Percentiles rank a stretch among this genome's conserved stretches.
Conservation (phyloP, 108 stramenopile species). For the Schizochytrium sp. region DNA sequence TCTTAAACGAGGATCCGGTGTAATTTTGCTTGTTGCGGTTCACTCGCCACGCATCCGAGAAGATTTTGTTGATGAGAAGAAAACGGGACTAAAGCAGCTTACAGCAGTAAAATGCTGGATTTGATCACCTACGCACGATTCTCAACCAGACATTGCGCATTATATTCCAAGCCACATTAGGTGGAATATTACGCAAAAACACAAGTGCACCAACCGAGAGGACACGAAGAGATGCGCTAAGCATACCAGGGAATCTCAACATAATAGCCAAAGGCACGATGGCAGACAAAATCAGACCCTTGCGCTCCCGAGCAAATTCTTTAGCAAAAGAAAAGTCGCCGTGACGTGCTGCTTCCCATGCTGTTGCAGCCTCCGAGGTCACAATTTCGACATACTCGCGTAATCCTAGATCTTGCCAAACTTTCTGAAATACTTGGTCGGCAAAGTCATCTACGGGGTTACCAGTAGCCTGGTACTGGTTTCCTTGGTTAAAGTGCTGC, state of each 20-base stretch:
- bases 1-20: too few relatives aligned
- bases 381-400: slow-evolving; percentile 30
- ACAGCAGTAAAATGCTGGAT: not conserved
- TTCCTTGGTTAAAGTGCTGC: slow-evolving; percentile 35
- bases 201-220: slow-evolving; percentile 4
- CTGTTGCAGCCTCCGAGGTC: slow-evolving; percentile 25
- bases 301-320: slow-evolving; percentile 56
- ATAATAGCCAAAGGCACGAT: slow-evolving; percentile 17
- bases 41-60: too few relatives aligned
- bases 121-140: not conserved
- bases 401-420: slow-evolving; percentile 48
- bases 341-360: slow-evolving; percentile 33
- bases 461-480: not conserved
- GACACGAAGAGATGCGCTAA: not conserved
- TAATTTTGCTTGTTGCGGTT: too few relatives aligned
- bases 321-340: slow-evolving; percentile 43
- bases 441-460: slow-evolving; percentile 41
- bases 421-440: slow-evolving; percentile 38
- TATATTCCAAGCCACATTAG: slow-evolving; percentile 25
- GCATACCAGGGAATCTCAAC: slow-evolving; percentile 45
- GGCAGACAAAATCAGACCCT: slow-evolving; percentile 46
- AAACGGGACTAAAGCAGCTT: not conserved
- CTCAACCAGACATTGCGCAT: slow-evolving; percentile 57
- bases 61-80: too few relatives aligned
- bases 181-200: slow-evolving; percentile 45